phyloP scores from a whole-genome alignment of 257 asterid genomes.

The Thymus mandschuricus region DNA sequence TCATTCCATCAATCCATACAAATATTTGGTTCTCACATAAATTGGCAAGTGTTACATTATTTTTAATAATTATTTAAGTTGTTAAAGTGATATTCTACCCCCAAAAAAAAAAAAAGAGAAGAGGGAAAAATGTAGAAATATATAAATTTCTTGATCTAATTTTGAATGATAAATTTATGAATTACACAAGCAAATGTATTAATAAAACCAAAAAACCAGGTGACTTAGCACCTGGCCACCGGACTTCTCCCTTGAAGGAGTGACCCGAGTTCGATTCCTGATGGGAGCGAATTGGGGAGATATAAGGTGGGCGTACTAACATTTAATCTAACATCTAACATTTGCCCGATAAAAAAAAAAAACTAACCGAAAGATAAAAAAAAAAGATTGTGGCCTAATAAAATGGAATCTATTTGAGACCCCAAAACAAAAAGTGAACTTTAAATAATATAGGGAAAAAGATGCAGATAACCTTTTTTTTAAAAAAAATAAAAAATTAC shows the following conservation, averaged over 20 bases:
- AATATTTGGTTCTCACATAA: not conserved
- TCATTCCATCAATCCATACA: not conserved
- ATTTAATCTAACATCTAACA: no score
- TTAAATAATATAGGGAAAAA: not conserved
- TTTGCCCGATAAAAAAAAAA: no score
- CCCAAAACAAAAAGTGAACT: not conserved
- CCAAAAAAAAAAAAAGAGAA: not conserved
- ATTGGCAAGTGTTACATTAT: not conserved
- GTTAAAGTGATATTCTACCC: no score
- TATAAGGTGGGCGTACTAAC: no score
- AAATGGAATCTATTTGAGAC: conserved; percentile 6
- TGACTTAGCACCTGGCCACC: no score
- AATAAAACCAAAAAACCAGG: no score
- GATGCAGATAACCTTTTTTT: not conserved
- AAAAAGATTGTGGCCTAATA: conserved; percentile 25
- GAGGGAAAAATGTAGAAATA: not conserved
- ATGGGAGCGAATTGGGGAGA: no score
- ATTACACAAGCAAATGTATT: not conserved
- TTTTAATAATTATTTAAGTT: no score
- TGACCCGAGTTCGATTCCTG: no score
- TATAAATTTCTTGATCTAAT: not conserved
- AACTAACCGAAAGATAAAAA: no score
- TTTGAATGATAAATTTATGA: not conserved
- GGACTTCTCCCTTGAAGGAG: no score
- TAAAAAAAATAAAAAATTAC: not conserved